Conservation (phyloP, 768 basidiomycete species). For the Rhodotorula graminis region DNA sequence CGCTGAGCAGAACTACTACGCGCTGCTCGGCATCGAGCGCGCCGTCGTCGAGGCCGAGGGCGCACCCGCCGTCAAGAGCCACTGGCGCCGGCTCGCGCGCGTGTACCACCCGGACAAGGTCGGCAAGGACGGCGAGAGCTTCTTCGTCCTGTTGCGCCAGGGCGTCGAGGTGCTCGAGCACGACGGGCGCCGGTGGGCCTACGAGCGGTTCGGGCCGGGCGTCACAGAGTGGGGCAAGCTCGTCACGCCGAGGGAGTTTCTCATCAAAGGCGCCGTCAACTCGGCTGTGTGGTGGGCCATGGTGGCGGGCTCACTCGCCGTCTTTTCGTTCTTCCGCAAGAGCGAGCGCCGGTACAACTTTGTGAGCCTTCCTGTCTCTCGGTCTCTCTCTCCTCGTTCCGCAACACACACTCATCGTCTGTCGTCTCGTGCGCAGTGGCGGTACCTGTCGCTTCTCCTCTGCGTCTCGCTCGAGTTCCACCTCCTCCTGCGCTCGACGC, state of each 20-base stretch:
- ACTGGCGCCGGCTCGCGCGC: conserved; percentile 70
- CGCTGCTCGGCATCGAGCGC: conserved; percentile 62
- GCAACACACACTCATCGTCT: too few relatives aligned
- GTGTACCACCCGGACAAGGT: conserved; percentile 72
- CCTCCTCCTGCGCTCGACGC: conserved; percentile 23
- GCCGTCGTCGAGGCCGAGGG: conserved; percentile 58
- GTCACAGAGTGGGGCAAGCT: conserved; percentile 63
- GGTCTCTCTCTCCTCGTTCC: conserved; percentile 7
- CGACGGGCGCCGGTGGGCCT: conserved; percentile 73
- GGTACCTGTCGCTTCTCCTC: conserved; percentile 55
- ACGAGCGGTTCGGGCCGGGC: conserved; percentile 81
- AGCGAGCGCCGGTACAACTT: conserved; percentile 64
- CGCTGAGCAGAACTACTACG: conserved; percentile 69
- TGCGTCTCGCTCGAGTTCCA: conserved; percentile 29
- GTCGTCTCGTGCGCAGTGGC: conserved; percentile 14
- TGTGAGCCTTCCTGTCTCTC: conserved; percentile 44
- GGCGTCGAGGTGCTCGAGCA: conserved; percentile 74
- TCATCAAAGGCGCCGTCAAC: conserved; percentile 61
- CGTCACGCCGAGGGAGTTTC: conserved; percentile 64
- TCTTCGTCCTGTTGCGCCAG: conserved; percentile 67
- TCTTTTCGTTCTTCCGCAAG: conserved; percentile 61
- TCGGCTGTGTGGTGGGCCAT: conserved; percentile 65
- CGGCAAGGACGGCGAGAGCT: conserved; percentile 53
- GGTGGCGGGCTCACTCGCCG: conserved; percentile 56
- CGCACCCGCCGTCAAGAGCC: conserved; percentile 56